Evolutionary conservation across 352 stramenopile genomes (phyloP), one percentile per base, ranked within the genome.

Genomic region (Pythium myriotylum): DNA sequence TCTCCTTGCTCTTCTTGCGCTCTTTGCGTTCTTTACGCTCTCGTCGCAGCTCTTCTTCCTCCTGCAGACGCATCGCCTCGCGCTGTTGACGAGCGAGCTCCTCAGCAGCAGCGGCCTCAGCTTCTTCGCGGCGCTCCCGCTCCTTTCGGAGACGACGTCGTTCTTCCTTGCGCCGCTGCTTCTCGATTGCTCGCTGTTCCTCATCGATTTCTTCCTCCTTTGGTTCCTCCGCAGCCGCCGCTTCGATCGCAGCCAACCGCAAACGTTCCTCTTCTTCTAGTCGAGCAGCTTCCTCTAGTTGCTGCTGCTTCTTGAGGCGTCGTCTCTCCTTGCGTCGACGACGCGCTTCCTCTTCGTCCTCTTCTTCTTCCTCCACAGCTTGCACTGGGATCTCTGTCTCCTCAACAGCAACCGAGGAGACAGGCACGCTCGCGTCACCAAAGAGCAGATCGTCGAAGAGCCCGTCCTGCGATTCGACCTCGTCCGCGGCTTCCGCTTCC

Each of bases 241-340:
- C 29, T 53, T 61, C 43, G 7, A 59, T 41, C 2, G 52, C 45
- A 9, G 52, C 52, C 16, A 29, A 26, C 12, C 52, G 23, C 23
- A 20, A 20, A 4, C 42, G 59, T 39, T 54, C 41, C 22, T 56
- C 46, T 19, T 57, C 45, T 39, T 59, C 50, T 2, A 42, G 17
- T 12, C 45, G 59, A 7, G 42, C 42, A n/a, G 50, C 62, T 22
- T 69, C 62, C 45, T 59, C 41, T 41, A 20, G 27, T 19, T 43
- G 35, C 27, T 68, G 43, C 20, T 62, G 41, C 41, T 77, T 72
- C 37, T 74, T 63, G 40, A 74, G 68, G 41, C 74, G 72, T 23
- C 75, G 67, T 54, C 65, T 72, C 42, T 85, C 63, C 22, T 67
- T 65, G 39, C 74, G 65, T 1, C 66, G 69, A 24, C 69, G 68